Evolutionary conservation across 2,329 filamentous ascomycete species (phyloP).

Genomic region (Gaeumannomyces tritici): DNA sequence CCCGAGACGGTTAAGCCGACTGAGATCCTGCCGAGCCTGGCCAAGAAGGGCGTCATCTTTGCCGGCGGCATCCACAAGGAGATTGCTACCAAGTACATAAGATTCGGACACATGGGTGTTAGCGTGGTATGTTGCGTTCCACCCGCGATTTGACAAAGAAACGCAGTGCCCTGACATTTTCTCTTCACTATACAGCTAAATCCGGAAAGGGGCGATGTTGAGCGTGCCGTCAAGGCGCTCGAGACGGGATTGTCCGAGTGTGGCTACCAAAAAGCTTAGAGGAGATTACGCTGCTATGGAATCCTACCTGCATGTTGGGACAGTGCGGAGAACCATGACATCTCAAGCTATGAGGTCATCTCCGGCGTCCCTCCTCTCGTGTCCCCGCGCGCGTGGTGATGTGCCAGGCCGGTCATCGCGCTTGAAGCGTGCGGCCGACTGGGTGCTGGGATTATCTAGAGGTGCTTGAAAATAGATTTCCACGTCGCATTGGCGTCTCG

Average conservation of each 20-base stretch:
- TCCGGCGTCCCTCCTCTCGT: neutral
- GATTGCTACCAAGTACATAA: slow-evolving; percentile 85
- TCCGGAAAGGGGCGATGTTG: slow-evolving; percentile 68
- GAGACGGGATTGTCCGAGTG: slow-evolving; percentile 66
- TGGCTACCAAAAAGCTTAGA: slow-evolving; percentile 49
- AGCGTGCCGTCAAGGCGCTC: slow-evolving; percentile 72
- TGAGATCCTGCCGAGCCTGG: slow-evolving; percentile 74
- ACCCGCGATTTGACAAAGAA: neutral
- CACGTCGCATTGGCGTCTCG: neutral
- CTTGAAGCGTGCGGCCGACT: neutral
- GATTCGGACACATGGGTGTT: slow-evolving; percentile 97
- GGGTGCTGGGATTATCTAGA: neutral
- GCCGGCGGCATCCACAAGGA: slow-evolving; percentile 94
- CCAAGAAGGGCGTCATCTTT: slow-evolving; percentile 85
- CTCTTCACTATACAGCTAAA: slow-evolving; percentile 45
- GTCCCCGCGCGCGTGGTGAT: neutral
- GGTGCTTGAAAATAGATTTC: neutral
- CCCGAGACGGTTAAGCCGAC: slow-evolving; percentile 74
- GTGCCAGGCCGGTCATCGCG: neutral
- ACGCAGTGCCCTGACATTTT: slow-evolving; percentile 7
- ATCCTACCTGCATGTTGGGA: neutral
- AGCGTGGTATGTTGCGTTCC: slow-evolving; percentile 52
- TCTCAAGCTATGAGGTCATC: neutral
- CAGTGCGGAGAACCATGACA: neutral
- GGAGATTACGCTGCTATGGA: neutral